Base-by-base conservation (phyloP, 1,284 basidiomycete species). In the Golubevia pallescens region DNA sequence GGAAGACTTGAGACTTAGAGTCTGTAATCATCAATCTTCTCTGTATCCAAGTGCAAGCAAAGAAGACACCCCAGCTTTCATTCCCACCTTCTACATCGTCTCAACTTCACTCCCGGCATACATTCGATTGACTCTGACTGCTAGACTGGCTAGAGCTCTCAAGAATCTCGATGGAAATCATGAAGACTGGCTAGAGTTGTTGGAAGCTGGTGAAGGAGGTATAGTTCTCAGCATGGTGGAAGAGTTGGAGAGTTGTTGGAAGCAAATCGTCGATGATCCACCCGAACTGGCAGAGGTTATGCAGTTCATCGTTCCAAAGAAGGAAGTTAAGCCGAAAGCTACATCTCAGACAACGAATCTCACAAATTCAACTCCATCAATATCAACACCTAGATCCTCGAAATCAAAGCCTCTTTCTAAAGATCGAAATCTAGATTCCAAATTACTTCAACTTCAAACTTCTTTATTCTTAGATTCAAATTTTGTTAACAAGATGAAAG, bases 121-220 rank as follows among this genome's bases (percentile, higher is more conserved):
- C 84, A 88, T 97, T 69, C 91, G 93, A 38, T 89, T 97, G 0
- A 91, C 96, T 75, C 88, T 97, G 16, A 89, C 94, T n/a, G 89
- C 90, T 1, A 87, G 88, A 52, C 87, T 86, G 28, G 61, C 75
- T 19, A 62, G 70, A 52, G 64, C 65, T 42, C 75, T 66, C 56
- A 62, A 57, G 57, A 70, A 56, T 66, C 71, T 70, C 69, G 38
- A 19, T 67, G 57, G 60, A 71, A 60, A 86, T 60, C 71, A 86
- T 14, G 88, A 88, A 1, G 88, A 89, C 60, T 86, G 89, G 70
- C 78, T 77, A 21, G 87, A 87, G 4, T 89, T 93, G 24, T 80
- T 91, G 19, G 90, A 92, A 69, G 84, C 88, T 0, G 92, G 90
- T 0, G 90, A 92, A 38, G 89, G 89, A 70, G 92, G 92, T 1